Base-by-base conservation (phyloP, 305 asterid species). In the Galium porrigens region DNA sequence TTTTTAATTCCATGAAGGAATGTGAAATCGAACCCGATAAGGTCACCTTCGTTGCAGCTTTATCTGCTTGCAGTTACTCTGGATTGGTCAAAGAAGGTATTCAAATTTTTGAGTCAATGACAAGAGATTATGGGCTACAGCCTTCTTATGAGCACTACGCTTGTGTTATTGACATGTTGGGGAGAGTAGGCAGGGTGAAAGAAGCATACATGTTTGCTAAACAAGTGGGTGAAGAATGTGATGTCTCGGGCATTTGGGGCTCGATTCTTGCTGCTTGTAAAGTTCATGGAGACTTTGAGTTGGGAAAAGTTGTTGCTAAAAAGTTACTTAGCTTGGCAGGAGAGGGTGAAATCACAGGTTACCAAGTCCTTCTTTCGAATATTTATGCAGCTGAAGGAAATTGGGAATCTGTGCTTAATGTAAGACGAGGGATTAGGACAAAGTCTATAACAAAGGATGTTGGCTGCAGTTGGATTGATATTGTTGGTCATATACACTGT, bases 401-500 rank as follows among this genome's bases (percentile, higher is more conserved):
- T 73, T 91, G 96, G 96, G 80, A 85, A 46, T 25, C 68, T 73
- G 97, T 79, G 44, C 81, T 76, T 78, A 72, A 39, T 11, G 78
- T 82, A 70, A 86, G 96, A 80, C 81, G 68, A 71, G 85, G 76
- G 55, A 83, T 90, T 90, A 65, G 61, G 55, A 80, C 78, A 39
- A 88, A 88, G 55, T 82, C 88, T 90, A 65, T 58, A 52, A 80
- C 78, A 39, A 88, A 88, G 79, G 97, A 91, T 78, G 82, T 84
- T n/a, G 95, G 94, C 34, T 84, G 94, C 81, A 91, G 96, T 75
- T 91, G 97, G 96, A 86, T 91, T 66, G 80, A 84, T 68, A 64
- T 87, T 30, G 74, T 72, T 14, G 94, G 97, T 44, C 56, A 63
- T 58, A 61, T 81, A 4, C 72, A 73, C 58, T 82, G 67, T 66